A percentile compares a stretch with the other conserved stretches of the same genome.
These are phyloP conservation scores for Cladosporium phlei DNA, from an alignment of 2,329 filamentous ascomycete genomes.

Conservation along the genomic window DNA sequence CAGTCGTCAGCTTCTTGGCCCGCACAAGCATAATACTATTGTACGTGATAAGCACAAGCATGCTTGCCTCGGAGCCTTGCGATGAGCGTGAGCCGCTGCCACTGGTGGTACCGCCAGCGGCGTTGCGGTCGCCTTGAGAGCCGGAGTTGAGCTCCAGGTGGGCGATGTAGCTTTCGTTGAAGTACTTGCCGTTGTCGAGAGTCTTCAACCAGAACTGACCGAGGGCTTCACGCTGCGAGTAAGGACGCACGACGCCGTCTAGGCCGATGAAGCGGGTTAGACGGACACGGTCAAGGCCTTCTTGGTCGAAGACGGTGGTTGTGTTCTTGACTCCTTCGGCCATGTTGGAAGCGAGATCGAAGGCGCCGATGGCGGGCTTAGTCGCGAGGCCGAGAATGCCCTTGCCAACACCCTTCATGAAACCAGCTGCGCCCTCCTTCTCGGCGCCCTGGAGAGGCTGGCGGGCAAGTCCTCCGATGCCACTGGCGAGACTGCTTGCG, in stretches of 20 bases:
- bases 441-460: conserved; percentile 95
- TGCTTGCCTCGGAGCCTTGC: conserved; percentile 35
- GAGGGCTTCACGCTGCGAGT: conserved; percentile 88
- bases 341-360: conserved; percentile 94
- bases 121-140: conserved; percentile 61
- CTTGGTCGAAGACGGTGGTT: conserved; percentile 93
- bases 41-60: conserved; percentile 64
- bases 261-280: conserved; percentile 85
- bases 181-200: conserved; percentile 93
- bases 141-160: conserved; percentile 69
- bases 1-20: conserved; percentile 75
- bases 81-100: conserved; percentile 12
- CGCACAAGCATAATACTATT: conserved; percentile 82
- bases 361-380: conserved; percentile 92
- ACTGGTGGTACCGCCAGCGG: no score
- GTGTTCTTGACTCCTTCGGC: conserved; percentile 98
- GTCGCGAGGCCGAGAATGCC: conserved; percentile 90
- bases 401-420: conserved; percentile 97
- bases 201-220: conserved; percentile 99
- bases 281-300: conserved; percentile 91
- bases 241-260: conserved; percentile 90
- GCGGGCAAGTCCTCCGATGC: conserved; percentile 85
- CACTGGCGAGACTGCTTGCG: conserved; percentile 84
- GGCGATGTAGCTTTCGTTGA: conserved; percentile 95
- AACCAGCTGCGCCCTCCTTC: conserved; percentile 87